Percentiles rank a stretch among this genome's conserved stretches.
Conservation (phyloP, 345 rosid genomes). For the Gossypium longicalyx region DNA sequence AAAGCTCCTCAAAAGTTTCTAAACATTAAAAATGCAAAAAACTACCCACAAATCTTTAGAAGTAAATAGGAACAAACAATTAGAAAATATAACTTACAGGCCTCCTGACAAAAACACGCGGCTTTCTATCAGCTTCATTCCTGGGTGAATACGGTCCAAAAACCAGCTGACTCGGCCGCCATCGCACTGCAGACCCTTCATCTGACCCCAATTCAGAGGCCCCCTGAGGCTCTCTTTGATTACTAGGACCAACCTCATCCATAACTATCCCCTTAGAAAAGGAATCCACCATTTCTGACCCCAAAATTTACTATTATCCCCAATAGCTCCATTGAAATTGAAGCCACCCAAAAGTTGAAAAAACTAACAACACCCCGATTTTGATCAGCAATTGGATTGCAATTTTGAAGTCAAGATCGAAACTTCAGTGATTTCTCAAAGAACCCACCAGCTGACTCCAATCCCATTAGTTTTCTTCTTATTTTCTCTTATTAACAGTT, state of each 20-base stretch:
- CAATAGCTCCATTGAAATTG: conserved; percentile 31
- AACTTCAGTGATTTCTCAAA: conserved; percentile 21
- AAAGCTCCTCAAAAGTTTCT: conserved; percentile 10
- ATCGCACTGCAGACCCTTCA: conserved; percentile 32
- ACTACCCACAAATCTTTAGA: conserved; percentile 2
- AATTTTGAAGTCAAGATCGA: conserved; percentile 20
- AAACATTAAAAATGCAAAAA: conserved; percentile 11
- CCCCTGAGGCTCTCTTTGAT: conserved; percentile 31
- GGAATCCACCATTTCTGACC: conserved; percentile 29
- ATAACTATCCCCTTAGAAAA: conserved; percentile 34
- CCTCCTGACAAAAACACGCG: conserved; percentile 50
- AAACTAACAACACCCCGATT: not conserved
- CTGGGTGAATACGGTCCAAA: conserved; percentile 41
- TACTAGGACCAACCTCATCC: conserved; percentile 58
- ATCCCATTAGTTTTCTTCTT: conserved; percentile 36
- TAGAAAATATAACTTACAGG: conserved; percentile 51
- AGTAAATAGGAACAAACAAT: conserved; percentile 5
- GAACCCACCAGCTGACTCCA: conserved; percentile 59
- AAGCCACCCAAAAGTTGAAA: conserved; percentile 10
- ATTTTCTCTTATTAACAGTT: conserved; percentile 45
- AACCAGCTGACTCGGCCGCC: conserved; percentile 73
- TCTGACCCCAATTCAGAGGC: conserved; percentile 30
- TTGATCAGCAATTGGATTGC: conserved; percentile 30
- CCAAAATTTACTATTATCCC: conserved; percentile 29
- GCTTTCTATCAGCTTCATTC: conserved; percentile 32